Evolutionary conservation across 1,284 basidiomycete species (phyloP), one percentile per base, ranked within the genome.

Genomic region (Ustilago bromivora): DNA sequence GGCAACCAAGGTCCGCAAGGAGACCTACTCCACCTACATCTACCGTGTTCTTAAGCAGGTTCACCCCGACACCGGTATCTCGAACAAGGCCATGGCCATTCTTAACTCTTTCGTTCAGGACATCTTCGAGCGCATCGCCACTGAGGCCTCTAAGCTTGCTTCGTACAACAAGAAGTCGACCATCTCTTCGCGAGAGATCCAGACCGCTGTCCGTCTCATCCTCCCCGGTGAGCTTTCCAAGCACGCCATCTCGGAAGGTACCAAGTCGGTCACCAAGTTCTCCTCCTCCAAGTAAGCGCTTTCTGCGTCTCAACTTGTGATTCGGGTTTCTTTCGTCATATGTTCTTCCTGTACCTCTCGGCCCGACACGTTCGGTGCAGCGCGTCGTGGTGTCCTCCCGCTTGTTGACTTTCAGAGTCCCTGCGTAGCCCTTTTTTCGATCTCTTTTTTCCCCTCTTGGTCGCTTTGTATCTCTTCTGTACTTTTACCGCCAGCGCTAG

Each of bases 171-270:
- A 86, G 83, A 84, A 85, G 79, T 82, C 80, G 63, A 86, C 84
- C 77, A 86, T 86, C 83, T 84, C 84, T 54, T 85, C 85, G 76
- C 84, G 84, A 76, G 85, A 87, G 84, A 86, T 87, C 75, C 86
- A 87, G 80, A 87, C 85, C 13, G 84, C 80, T 36, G 84, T 85
- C 56, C 83, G 84, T 36, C 80, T 86, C 57, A 86, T 86, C 71
- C 81, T 86, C 52, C 84, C 84, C 64, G 91, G 91, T 86, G 91
- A 92, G 87, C 88, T 92, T 64, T 91, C 91, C 82, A 93, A 93
- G 90, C 92, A 93, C 88, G 92, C 92, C 84, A 92, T 94, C 88
- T 92, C 92, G 23, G 92, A 94, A 88, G 92, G 92, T 52, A 92
- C 91, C 71, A 92, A 92, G 88, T 87, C 88, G 66, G 83, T 85